Base-by-base conservation (phyloP, 202 grass and related monocot genomes). In the Schoenoplectus triqueter region DNA sequence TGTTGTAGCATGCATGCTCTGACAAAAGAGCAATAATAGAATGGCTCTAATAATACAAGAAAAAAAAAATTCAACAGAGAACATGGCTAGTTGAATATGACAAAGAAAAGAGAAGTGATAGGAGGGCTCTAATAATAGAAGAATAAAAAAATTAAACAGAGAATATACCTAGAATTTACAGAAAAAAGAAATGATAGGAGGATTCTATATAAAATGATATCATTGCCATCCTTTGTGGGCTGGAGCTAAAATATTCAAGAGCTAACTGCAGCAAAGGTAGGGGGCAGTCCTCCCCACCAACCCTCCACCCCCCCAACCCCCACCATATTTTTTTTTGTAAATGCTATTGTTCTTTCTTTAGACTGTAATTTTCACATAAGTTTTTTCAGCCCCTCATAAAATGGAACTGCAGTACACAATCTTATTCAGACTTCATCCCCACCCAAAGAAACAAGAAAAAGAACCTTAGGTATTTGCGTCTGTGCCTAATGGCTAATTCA, bases 11-110 rank as follows among this genome's bases (percentile, higher is more conserved):
- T n/a, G 14, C 81, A 42, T 83, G 64, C 48, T 70, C 19, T 52
- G 81, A 67, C 49, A 79, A 79, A 69, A 83, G 68, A 70, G 81
- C 50, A 69, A 83, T 66, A 48, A 83, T 70, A 68, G 39, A 69
- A 83, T 64, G 59, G 78, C 49, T 57, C 20, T 70, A 68, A 69
- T 83, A 83, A 40, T 70, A 70, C 65, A 83, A 83, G 64, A n/a
- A 83, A 70, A 83, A 67, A 69, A 56, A 83, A 54, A 57, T 83
- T 49, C n/a, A 67, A 52, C 60, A 82, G 64, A 67, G 62, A 82
- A 82, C 52, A 59, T 59, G 56, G 13, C 15, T 15, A 15, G 4
- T 59, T 59, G 4, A 59, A 59, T 59, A 82, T 67, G 80, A 63
- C 10, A 17, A n/a, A 59, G 81, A 70, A 57, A 40, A 68, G 4